Conservation (phyloP, 225 moss, liverwort and hornwort species). For the Marchantia polymorpha region DNA sequence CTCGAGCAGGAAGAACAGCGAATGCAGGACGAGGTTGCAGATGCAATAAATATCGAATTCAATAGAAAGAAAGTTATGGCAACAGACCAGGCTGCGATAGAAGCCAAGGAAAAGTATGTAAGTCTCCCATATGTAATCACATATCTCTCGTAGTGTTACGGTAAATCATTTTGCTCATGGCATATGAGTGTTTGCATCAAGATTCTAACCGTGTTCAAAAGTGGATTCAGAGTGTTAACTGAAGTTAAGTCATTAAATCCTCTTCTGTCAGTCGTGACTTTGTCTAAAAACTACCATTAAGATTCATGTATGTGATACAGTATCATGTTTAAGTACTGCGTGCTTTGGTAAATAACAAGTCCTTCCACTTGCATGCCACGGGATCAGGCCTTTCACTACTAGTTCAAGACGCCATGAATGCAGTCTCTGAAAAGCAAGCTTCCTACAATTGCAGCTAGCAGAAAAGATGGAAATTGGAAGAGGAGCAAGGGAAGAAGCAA, state of each 20-base stretch:
- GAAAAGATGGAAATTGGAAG: slow-evolving; percentile 47
- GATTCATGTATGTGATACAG: too few relatives aligned
- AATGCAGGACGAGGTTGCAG: slow-evolving; percentile 65
- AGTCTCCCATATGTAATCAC: slow-evolving; percentile 25
- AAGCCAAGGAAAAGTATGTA: slow-evolving; percentile 73
- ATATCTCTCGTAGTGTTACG: too few relatives aligned
- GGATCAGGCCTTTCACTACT: background rate
- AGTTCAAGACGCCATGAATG: background rate
- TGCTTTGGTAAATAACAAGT: too few relatives aligned
- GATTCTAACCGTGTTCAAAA: too few relatives aligned
- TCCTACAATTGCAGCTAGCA: slow-evolving; percentile 31
- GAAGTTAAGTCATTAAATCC: too few relatives aligned
- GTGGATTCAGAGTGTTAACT: too few relatives aligned
- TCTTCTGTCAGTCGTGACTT: too few relatives aligned
- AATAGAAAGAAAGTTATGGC: slow-evolving; percentile 61
- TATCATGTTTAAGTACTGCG: too few relatives aligned
- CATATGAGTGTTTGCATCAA: too few relatives aligned
- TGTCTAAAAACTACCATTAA: too few relatives aligned
- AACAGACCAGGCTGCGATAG: slow-evolving; percentile 71
- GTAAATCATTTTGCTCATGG: too few relatives aligned
- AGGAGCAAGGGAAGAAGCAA: slow-evolving; percentile 41
- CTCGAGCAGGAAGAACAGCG: slow-evolving; percentile 54
- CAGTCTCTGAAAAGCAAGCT: background rate
- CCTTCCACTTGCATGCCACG: background rate
- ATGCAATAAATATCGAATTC: slow-evolving; percentile 56